Base-by-base conservation (phyloP, 2,329 filamentous ascomycete genomes). In the Ophiostoma sp. region DNA sequence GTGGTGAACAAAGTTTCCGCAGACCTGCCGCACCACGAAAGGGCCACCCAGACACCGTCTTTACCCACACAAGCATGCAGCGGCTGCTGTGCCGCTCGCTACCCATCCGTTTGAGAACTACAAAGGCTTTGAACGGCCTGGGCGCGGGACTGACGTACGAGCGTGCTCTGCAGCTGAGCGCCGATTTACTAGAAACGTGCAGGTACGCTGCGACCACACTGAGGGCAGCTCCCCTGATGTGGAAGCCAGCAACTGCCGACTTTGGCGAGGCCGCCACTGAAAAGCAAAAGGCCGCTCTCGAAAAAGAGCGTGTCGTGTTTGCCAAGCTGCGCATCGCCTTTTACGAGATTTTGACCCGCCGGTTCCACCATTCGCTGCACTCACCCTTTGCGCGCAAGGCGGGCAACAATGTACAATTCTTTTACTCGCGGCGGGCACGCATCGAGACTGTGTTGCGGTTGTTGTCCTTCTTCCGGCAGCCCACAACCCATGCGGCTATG, bases 291-390 rank as follows among this genome's bases (percentile, higher is more conserved):
- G n/a, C 52, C 25, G 28, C 57, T 2, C 52, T n/a, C 1, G 31
- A 72, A 4, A 48, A 17, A 3, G 72, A 75, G 39, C 71, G 45
- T 1, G 73, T 73, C 2, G 64, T 28, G 12, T 75, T 76, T 39
- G 72, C 70, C 19, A 70, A 66, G 19, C 61, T 76, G 73, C 75
- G 75, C 57, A 64, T 75, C 22, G 70, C 73, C 17, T 71, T 75
- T 12, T 76, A 74, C 68, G 75, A 76, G 61, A 64, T 77, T 3
- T 69, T 77, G 50, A 77, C 76, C 17, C 75, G 76, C 22, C 76
- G 76, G 17, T 77, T 77, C 69, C 72, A 76, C 68, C 76, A 76
- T 68, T 70, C 76, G 57, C 74, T 77, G 63, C 76, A 77, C 74
- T 71, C 75, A 39, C 76, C 76, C 25, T 78, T 76, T 73, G 74